These are phyloP conservation scores for Stagonosporopsis chrysanthemi DNA, from an alignment of 2,329 filamentous ascomycete genomes.

Conservation along the genomic window DNA sequence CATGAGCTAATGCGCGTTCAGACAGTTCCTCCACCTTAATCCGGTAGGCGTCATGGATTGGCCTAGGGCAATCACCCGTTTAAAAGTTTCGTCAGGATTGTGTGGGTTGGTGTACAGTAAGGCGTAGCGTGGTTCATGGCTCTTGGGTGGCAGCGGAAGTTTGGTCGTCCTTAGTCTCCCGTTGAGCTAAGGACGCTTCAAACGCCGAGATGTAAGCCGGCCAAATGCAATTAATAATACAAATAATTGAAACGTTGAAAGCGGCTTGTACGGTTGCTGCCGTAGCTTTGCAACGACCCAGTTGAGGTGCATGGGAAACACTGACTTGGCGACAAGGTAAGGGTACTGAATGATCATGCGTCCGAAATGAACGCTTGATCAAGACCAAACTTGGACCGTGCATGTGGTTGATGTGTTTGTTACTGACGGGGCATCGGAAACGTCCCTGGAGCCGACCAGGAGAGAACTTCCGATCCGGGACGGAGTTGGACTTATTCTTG, in stretches of 20 bases:
- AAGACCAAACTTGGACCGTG: background rate
- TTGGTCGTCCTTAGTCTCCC: slow-evolving; percentile 14
- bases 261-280: slow-evolving; percentile 8
- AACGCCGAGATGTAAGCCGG: slow-evolving; percentile 1
- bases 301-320: background rate
- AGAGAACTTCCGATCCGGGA: background rate
- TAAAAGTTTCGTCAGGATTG: background rate
- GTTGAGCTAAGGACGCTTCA: slow-evolving; percentile 1
- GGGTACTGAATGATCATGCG: background rate
- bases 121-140: slow-evolving; percentile 10
- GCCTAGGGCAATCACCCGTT: slow-evolving; percentile 6
- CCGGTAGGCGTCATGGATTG: slow-evolving; percentile 8
- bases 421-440: background rate
- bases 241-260: background rate
- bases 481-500: background rate
- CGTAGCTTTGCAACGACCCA: background rate
- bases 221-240: background rate
- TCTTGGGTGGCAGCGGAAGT: slow-evolving; percentile 1
- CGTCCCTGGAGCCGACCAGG: background rate
- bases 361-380: background rate
- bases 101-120: background rate
- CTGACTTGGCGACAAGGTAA: background rate
- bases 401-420: background rate
- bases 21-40: background rate
- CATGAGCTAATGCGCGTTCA: slow-evolving; percentile 8